Evolutionary conservation across 2,329 filamentous ascomycete species (phyloP), one percentile per base, ranked within the genome.

Genomic region (Fonsecaea pugnacius): DNA sequence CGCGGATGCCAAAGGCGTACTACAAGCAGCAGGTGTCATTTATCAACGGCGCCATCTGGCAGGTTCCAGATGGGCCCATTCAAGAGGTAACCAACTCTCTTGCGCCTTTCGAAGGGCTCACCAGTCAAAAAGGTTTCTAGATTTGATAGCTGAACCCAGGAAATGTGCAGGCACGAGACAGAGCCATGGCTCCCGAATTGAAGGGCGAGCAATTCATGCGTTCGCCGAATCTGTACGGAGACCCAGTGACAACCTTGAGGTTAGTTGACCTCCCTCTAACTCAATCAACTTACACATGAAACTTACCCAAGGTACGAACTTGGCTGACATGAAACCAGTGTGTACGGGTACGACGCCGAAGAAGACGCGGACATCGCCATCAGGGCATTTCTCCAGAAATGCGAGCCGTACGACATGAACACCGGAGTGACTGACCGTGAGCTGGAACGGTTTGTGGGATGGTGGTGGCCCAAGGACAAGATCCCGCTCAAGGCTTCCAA

Each of bases 1-100:
- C 73, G 40, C 72, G 77, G 16, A 79, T 80, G 77, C 78, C 78
- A 0, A 77, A 77, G 68, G 78, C 75, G 30, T 76, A 73, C 53
- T 70, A 61, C 52, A 67, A 69, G 38, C 65, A 67, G 38, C 62
- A 65, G 18, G 59, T 64, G 9, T 60, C 58, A 10, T 60, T 64
- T 35, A 40, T 57, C 40, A 56, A 60, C 14, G 53, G 36, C 2
- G 56, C 36, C 35, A 55, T 55, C 16, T 64, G 62, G 50, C 46
- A 51, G 27, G 38, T 64, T 4, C 40, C 57, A 12, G 58, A 63
- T 51, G 63, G 60, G 14, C 59, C 60, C 30, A 40, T 59, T 14
- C 70, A 72, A 53, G 32, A 72, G 60, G 75, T 60, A 53, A 27
- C 2, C 9, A 27, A 6, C 43, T 12, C 18, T 48, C 4, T 48